Conservation (phyloP, 257 asterid species). For the Nicotiana otophora region DNA sequence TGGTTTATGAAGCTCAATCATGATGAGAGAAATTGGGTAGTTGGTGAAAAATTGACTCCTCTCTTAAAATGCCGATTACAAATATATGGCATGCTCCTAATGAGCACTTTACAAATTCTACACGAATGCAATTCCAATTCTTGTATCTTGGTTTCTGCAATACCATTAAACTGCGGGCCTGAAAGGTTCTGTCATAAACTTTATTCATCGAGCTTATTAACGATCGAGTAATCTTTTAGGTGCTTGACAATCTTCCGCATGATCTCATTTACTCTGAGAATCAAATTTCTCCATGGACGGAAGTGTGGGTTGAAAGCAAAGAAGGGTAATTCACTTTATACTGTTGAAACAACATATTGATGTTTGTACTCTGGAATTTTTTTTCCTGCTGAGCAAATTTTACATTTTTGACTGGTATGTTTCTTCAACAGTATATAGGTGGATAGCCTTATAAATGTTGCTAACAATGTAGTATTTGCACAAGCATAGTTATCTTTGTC, state of each 20-base stretch:
- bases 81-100: not conserved
- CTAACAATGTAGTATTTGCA: not conserved
- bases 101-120: not conserved
- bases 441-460: not conserved
- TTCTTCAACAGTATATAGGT: not conserved
- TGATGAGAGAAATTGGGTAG: not conserved
- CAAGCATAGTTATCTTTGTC: not conserved
- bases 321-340: constrained; percentile 11
- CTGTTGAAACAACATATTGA: not conserved
- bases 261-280: constrained; percentile 77
- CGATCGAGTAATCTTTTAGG: constrained; percentile 35
- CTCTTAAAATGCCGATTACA: not conserved
- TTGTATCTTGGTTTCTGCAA: not conserved
- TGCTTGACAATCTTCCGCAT: constrained; percentile 98
- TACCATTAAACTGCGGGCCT: not conserved
- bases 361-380: not conserved
- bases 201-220: not conserved
- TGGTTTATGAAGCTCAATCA: not conserved
- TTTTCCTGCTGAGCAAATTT: not conserved
- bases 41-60: not conserved
- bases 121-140: not conserved
- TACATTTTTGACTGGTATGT: not conserved
- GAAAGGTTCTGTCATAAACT: not conserved
- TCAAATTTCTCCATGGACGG: constrained; percentile 93
- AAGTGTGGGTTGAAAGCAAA: constrained; percentile 84